Base-by-base conservation (phyloP, 1,139 yeast species). In the Zhuliangozyma blackwelliae region DNA sequence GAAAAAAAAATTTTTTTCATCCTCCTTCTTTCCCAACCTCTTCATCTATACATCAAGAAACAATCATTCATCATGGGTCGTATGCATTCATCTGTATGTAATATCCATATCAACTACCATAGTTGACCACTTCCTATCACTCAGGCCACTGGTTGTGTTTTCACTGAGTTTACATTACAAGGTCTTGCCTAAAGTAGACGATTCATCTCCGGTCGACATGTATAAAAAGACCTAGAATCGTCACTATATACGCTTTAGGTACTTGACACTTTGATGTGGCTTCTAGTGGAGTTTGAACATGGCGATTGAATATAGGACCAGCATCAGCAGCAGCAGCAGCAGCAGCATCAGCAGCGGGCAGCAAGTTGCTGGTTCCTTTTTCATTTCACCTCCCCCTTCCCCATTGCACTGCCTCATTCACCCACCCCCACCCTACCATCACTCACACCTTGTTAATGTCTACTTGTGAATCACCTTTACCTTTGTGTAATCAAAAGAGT, bases 41-140 rank as follows among this genome's bases (percentile, higher is more conserved):
- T 43, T 28, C 30, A 36, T 45, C 43, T 41, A 41, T 40, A 34
- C 33, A 35, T 39, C 38, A 40, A 49, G 51, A 43, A 54, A 54
- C 52, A 59, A 70, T 59, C 71, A 64, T 64, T 67, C 74, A 76
- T 70, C 64, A 80, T 80, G 86, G 87, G 82, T 80, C 84, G 87
- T 77, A 75, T 79, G 79, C 87, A 80, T 75, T 77, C 84, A 71
- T 63, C 78, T 68, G 86, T 79, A 79, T 76, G 86, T 79, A 68
- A 54, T 10, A 28, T 12, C 8, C 22, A 28, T 7, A 27, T 26
- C 19, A 13, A 22, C 16, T 22, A 22, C 23, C n/a, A 29, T 20
- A 23, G 22, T 16, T 16, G 16, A 16, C 16, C 7, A 31, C 11
- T 20, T 8, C 25, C 25, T 11, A 29, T 20, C 16, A 20, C 25